Conservation (phyloP, 1,284 basidiomycete species). For the Amylostereum areolatum region DNA sequence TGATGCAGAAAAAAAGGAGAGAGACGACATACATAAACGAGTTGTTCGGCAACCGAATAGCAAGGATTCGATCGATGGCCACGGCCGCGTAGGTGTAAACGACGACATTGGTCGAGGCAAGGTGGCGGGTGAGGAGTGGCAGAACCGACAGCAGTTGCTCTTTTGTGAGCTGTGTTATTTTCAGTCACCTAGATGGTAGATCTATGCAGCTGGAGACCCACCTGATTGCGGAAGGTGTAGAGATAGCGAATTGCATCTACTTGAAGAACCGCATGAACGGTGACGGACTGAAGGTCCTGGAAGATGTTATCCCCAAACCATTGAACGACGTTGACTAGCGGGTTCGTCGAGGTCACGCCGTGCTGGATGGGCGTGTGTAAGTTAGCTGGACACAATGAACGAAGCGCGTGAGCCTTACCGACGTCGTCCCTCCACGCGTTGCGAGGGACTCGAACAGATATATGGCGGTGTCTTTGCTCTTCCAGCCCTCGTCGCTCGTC, state of each 20-base stretch:
- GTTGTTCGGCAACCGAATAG: slow-evolving; percentile 70
- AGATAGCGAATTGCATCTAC: slow-evolving; percentile 95
- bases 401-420: slow-evolving; percentile 37
- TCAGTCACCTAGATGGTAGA: neutral
- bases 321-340: slow-evolving; percentile 88
- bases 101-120: slow-evolving; percentile 78
- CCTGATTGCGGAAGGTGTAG: slow-evolving; percentile 93
- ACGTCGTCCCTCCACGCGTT: slow-evolving; percentile 77
- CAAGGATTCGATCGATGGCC: slow-evolving; percentile 84
- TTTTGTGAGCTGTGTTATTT: slow-evolving; percentile 72
- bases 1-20: slow-evolving; percentile 2
- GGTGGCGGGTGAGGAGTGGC: slow-evolving; percentile 83
- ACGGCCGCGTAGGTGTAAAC: slow-evolving; percentile 88
- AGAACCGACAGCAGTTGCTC: slow-evolving; percentile 90
- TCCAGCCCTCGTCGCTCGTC: slow-evolving; percentile 76
- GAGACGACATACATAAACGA: slow-evolving; percentile 22
- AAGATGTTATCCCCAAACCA: slow-evolving; percentile 95
- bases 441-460: slow-evolving; percentile 92
- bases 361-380: slow-evolving; percentile 38
- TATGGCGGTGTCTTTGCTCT: slow-evolving; percentile 93
- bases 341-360: slow-evolving; percentile 91
- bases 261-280: slow-evolving; percentile 86
- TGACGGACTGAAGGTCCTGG: slow-evolving; percentile 75
- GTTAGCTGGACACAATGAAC: slow-evolving; percentile 4
- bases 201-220: slow-evolving; percentile 22